phyloP scores from a whole-genome alignment of 805 yeast species.

The Cyberlindnera sargentensis region DNA sequence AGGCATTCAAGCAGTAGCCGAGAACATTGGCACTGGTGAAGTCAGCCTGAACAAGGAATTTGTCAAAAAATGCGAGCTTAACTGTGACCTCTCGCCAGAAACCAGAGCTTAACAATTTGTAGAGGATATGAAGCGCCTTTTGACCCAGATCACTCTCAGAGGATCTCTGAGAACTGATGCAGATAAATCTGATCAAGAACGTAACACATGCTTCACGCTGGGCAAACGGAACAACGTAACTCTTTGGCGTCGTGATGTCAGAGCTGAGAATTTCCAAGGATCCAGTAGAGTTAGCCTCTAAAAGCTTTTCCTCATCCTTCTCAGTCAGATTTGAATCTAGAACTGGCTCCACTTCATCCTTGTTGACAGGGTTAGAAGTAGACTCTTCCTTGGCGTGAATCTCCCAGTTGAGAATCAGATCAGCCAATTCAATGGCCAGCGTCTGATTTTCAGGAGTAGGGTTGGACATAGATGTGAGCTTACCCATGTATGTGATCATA shows the following conservation, averaged over 20 bases:
- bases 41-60: slow-evolving; percentile 75
- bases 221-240: slow-evolving; percentile 60
- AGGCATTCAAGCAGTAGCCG: slow-evolving; percentile 81
- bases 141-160: slow-evolving; percentile 79
- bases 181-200: slow-evolving; percentile 78
- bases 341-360: slow-evolving; percentile 23
- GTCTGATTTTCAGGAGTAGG: slow-evolving; percentile 76
- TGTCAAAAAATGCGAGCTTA: slow-evolving; percentile 79
- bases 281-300: slow-evolving; percentile 7
- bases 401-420: slow-evolving; percentile 83
- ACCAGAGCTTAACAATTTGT: slow-evolving; percentile 60
- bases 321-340: slow-evolving; percentile 24
- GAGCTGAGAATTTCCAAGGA: slow-evolving; percentile 19
- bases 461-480: slow-evolving; percentile 69
- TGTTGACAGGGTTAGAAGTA: slow-evolving; percentile 6
- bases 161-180: slow-evolving; percentile 79
- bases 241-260: slow-evolving; percentile 41
- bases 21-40: slow-evolving; percentile 58
- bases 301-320: slow-evolving; percentile 22
- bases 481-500: slow-evolving; percentile 88
- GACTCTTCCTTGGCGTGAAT: slow-evolving; percentile 32
- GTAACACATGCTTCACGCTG: slow-evolving; percentile 89
- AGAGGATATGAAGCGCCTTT: slow-evolving; percentile 71
- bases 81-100: slow-evolving; percentile 90
- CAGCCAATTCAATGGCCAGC: slow-evolving; percentile 85